phyloP scores from a whole-genome alignment of 2,329 filamentous ascomycete genomes.

The Penicillium oxalicum region DNA sequence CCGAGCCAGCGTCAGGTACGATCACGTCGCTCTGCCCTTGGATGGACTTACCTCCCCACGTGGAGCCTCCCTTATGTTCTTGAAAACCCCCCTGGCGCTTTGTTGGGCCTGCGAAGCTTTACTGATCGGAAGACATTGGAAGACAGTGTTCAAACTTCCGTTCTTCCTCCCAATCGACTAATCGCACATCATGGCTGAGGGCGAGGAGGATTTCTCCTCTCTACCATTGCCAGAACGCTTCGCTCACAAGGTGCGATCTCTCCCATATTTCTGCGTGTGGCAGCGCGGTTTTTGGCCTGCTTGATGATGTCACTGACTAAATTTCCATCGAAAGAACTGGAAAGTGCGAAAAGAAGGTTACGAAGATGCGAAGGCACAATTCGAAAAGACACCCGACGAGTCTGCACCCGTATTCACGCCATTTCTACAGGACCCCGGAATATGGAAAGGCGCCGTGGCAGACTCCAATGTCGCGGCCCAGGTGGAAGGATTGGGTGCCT shows the following conservation, averaged over 20 bases:
- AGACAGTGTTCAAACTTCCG: slow-evolving; percentile 1
- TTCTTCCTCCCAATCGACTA: slow-evolving; percentile 4
- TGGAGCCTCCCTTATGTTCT: background rate
- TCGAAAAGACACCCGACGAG: slow-evolving; percentile 78
- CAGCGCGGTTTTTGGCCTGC: background rate
- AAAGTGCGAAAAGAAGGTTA: slow-evolving; percentile 95
- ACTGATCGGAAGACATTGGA: slow-evolving; percentile 4
- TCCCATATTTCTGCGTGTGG: background rate
- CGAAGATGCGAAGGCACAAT: slow-evolving; percentile 83
- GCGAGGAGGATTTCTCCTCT: slow-evolving; percentile 40
- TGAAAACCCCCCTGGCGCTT: background rate
- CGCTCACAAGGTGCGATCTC: slow-evolving; percentile 35
- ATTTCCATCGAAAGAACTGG: slow-evolving; percentile 59
- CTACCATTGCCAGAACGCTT: slow-evolving; percentile 40
- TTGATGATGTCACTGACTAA: slow-evolving; percentile 17
- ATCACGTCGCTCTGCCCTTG: background rate
- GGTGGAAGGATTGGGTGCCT: slow-evolving; percentile 79
- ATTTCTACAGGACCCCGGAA: slow-evolving; percentile 72
- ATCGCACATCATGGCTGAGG: slow-evolving; percentile 36
- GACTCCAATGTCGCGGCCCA: slow-evolving; percentile 97
- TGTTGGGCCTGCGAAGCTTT: background rate
- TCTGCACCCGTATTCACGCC: slow-evolving; percentile 78
- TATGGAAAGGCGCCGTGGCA: slow-evolving; percentile 89
- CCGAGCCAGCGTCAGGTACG: slow-evolving; percentile 13
- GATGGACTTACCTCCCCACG: background rate